phyloP scores from a whole-genome alignment of 495 filamentous ascomycete genomes.

The Daldinia childiae region DNA sequence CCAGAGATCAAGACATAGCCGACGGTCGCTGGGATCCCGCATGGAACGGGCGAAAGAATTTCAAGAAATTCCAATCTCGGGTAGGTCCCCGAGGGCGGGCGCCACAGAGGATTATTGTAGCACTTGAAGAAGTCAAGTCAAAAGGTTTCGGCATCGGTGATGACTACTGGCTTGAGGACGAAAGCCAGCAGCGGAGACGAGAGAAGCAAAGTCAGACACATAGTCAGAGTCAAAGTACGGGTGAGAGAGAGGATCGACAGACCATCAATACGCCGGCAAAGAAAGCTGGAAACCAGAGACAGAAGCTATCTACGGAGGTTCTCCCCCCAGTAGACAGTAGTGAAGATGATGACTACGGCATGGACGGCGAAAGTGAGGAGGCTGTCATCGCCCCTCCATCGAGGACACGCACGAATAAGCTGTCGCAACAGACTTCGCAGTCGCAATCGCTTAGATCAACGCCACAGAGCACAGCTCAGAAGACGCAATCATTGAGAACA shows the following conservation, averaged over 20 bases:
- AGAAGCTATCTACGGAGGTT: constrained; percentile 17
- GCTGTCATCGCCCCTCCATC: constrained; percentile 29
- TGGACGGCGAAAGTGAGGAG: constrained; percentile 39
- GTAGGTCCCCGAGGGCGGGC: constrained; percentile 60
- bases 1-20: constrained; percentile 55
- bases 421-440: constrained; percentile 44
- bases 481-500: constrained; percentile 33
- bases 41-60: constrained; percentile 98
- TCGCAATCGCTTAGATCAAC: constrained; percentile 48
- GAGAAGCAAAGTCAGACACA: constrained; percentile 47
- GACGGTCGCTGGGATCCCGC: constrained; percentile 82
- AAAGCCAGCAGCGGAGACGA: constrained; percentile 38
- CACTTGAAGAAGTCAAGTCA: constrained; percentile 78
- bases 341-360: constrained; percentile 44
- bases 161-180: constrained; percentile 75
- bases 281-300: constrained; percentile 11
- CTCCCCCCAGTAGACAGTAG: constrained; percentile 51
- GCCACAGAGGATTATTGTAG: constrained; percentile 72
- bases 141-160: constrained; percentile 88
- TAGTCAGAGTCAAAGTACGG: constrained; percentile 35
- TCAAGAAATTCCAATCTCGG: constrained; percentile 85
- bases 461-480: constrained; percentile 42
- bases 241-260: constrained; percentile 14
- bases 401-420: constrained; percentile 35
- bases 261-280: background rate